Evolutionary conservation across 768 basidiomycete species (phyloP).

Genomic region (Panaeolus papilionaceus): DNA sequence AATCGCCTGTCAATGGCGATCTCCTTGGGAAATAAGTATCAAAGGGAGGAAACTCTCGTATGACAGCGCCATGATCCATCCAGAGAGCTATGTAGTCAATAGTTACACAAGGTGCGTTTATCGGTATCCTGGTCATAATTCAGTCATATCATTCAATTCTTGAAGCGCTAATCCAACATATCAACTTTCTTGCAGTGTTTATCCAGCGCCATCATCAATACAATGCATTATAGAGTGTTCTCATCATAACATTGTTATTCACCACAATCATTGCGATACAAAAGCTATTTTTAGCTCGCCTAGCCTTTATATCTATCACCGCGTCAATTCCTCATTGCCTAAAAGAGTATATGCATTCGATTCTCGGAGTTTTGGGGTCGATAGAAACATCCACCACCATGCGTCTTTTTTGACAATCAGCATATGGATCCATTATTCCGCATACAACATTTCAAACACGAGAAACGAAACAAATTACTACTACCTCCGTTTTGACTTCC

Average conservation of each 20-base stretch:
- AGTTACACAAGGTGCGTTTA: not conserved
- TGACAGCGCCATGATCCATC: not conserved
- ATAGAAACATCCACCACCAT: slow-evolving; percentile 11
- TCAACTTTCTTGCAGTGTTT: too few species aligned
- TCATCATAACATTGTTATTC: not conserved
- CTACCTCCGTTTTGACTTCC: not conserved
- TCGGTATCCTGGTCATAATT: too few species aligned
- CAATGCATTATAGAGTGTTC: not conserved
- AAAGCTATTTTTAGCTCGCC: slow-evolving; percentile 3
- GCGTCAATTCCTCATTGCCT: slow-evolving; percentile 10
- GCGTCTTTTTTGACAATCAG: not conserved
- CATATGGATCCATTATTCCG: not conserved
- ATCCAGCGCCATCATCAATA: too few species aligned
- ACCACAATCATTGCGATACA: not conserved
- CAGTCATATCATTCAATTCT: too few species aligned
- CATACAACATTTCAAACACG: not conserved
- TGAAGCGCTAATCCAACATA: too few species aligned
- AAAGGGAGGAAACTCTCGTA: not conserved
- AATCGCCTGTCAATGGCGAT: slow-evolving; percentile 4
- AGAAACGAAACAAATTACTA: slow-evolving; percentile 2
- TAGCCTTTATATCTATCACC: not conserved
- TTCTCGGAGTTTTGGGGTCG: slow-evolving; percentile 11
- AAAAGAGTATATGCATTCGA: not conserved
- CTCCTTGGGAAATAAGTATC: not conserved
- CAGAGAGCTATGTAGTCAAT: not conserved